phyloP scores from a whole-genome alignment of 352 stramenopile species.

The Saprolegnia parasitica region DNA sequence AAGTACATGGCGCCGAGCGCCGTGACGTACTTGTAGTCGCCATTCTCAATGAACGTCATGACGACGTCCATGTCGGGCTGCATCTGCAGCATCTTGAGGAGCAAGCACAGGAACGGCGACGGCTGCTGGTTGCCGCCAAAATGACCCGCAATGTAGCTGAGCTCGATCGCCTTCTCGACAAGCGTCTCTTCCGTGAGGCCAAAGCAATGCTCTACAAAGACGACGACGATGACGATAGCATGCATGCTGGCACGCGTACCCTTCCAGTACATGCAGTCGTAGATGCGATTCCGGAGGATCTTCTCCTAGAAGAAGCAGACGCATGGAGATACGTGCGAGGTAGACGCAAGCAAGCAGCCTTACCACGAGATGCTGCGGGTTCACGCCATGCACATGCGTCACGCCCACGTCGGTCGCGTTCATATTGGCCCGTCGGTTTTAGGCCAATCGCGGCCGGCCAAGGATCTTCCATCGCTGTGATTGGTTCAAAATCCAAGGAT shows the following conservation, averaged over 20 bases:
- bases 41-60: slow-evolving; percentile 92
- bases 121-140: slow-evolving; percentile 95
- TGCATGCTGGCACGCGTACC: slow-evolving; percentile 25
- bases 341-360: neutral
- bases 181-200: slow-evolving; percentile 94
- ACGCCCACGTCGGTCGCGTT: slow-evolving; percentile 92
- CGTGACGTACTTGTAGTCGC: slow-evolving; percentile 98
- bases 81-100: slow-evolving; percentile 98
- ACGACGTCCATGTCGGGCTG: slow-evolving; percentile 95
- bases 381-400: slow-evolving; percentile 91
- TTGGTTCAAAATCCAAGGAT: too few relatives aligned
- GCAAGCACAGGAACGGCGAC: slow-evolving; percentile 96
- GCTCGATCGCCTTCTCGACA: slow-evolving; percentile 93
- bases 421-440: too few relatives aligned
- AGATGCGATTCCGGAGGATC: slow-evolving; percentile 97
- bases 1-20: slow-evolving; percentile 96
- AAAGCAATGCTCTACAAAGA: slow-evolving; percentile 89
- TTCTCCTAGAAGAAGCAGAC: slow-evolving; percentile 83
- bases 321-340: neutral
- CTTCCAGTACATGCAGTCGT: slow-evolving; percentile 96
- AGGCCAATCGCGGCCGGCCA: too few relatives aligned
- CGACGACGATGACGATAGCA: neutral
- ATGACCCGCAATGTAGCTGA: slow-evolving; percentile 90
- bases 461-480: too few relatives aligned
- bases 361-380: slow-evolving; percentile 94